phyloP scores from a whole-genome alignment of 1,284 basidiomycete genomes.

The Mycena sp. region DNA sequence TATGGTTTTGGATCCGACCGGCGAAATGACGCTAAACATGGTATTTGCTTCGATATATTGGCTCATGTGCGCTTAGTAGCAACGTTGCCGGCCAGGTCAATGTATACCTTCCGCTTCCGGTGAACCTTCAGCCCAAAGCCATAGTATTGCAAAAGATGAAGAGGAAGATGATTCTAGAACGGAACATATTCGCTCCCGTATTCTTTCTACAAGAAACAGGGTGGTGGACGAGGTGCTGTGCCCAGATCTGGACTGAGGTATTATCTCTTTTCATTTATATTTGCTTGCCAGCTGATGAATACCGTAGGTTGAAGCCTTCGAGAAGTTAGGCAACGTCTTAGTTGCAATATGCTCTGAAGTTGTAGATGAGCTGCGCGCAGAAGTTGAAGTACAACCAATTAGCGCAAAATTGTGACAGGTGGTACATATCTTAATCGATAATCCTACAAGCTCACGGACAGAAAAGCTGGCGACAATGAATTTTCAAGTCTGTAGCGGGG shows the following conservation, averaged over 20 bases:
- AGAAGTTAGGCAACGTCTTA: slow-evolving; percentile 54
- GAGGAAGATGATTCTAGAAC: slow-evolving; percentile 48
- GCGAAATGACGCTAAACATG: slow-evolving; percentile 74
- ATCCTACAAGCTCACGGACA: too few relatives aligned
- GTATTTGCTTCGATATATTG: slow-evolving; percentile 47
- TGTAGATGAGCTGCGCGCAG: slow-evolving; percentile 28
- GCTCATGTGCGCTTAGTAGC: background rate
- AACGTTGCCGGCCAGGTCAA: slow-evolving; percentile 51
- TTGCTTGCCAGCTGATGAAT: background rate
- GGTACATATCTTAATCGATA: background rate
- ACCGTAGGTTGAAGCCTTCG: slow-evolving; percentile 62
- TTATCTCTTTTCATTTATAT: slow-evolving; percentile 30
- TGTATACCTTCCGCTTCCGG: slow-evolving; percentile 62
- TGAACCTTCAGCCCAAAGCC: slow-evolving; percentile 38
- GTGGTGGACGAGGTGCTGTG: slow-evolving; percentile 79
- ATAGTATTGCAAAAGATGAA: slow-evolving; percentile 47
- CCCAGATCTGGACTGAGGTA: slow-evolving; percentile 81
- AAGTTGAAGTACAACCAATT: background rate
- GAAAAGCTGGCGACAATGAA: too few relatives aligned
- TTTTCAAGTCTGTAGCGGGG: too few relatives aligned
- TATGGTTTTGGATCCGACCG: slow-evolving; percentile 61
- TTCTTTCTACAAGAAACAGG: slow-evolving; percentile 62
- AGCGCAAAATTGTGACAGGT: slow-evolving; percentile 3
- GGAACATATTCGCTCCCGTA: slow-evolving; percentile 53
- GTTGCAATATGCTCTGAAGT: slow-evolving; percentile 49